Conservation (phyloP, 1,139 yeast species). For the Torulaspora globosa region DNA sequence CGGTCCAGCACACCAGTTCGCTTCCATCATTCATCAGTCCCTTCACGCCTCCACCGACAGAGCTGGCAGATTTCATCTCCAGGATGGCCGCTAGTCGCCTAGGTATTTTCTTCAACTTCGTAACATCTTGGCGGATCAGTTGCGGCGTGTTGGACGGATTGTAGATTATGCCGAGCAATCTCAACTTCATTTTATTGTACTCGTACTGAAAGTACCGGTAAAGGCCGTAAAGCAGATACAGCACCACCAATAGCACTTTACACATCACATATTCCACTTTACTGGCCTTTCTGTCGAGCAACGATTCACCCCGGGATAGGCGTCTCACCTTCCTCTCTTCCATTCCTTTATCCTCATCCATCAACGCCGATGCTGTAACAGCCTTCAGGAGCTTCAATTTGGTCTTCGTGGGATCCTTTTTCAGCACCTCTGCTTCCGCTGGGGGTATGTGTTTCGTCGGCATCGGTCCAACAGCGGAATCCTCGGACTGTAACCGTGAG, state of each 20-base stretch:
- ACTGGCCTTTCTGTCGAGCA: slow-evolving; percentile 14
- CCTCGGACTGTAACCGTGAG: slow-evolving; percentile 9
- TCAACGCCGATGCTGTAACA: slow-evolving; percentile 18
- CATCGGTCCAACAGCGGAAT: slow-evolving; percentile 9
- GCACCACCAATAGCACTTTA: slow-evolving; percentile 47
- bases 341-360: slow-evolving; percentile 11
- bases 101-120: slow-evolving; percentile 70
- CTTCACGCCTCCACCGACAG: slow-evolving; percentile 83
- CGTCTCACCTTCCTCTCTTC: slow-evolving; percentile 7
- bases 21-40: slow-evolving; percentile 74
- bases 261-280: slow-evolving; percentile 33
- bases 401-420: slow-evolving; percentile 14
- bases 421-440: slow-evolving; percentile 20
- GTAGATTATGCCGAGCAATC: slow-evolving; percentile 60
- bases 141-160: slow-evolving; percentile 84
- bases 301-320: slow-evolving; percentile 6
- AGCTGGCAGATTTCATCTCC: slow-evolving; percentile 66
- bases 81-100: slow-evolving; percentile 68
- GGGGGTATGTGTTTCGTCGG: slow-evolving; percentile 19
- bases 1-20: slow-evolving; percentile 80
- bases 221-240: slow-evolving; percentile 55
- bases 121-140: slow-evolving; percentile 78
- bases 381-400: slow-evolving; percentile 22
- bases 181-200: slow-evolving; percentile 54
- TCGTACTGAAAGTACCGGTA: slow-evolving; percentile 50